phyloP scores from a whole-genome alignment of 164 flowering plant genomes.

The Echeveria elegans region DNA sequence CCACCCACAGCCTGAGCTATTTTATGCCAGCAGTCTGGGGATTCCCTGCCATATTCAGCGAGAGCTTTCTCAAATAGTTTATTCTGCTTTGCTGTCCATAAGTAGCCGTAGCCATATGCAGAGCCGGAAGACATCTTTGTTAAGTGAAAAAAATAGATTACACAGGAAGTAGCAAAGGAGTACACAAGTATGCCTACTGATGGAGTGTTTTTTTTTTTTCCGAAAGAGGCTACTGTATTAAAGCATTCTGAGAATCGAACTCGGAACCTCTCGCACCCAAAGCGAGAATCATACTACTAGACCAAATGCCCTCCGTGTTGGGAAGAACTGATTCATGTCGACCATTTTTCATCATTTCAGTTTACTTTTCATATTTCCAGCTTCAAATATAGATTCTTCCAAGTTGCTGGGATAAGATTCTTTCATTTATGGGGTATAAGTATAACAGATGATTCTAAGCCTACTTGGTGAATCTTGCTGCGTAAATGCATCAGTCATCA shows the following conservation, averaged over 20 bases:
- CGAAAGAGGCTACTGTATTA: background rate
- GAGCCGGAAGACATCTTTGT: slow-evolving; percentile 33
- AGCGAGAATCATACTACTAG: slow-evolving; percentile 93
- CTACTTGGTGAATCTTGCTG: background rate
- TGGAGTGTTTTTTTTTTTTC: background rate
- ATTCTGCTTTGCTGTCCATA: slow-evolving; percentile 47
- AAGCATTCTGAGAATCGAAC: slow-evolving; percentile 76
- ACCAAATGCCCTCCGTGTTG: slow-evolving; percentile 22
- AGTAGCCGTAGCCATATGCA: slow-evolving; percentile 22
- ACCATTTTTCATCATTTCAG: background rate
- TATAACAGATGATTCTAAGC: background rate
- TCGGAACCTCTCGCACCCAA: slow-evolving; percentile 91
- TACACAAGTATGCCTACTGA: background rate
- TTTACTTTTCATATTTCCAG: background rate
- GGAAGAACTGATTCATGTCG: no score
- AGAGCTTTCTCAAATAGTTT: slow-evolving; percentile 48
- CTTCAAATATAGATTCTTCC: background rate
- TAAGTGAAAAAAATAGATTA: background rate
- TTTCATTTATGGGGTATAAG: background rate
- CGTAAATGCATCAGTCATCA: background rate
- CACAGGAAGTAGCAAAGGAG: background rate
- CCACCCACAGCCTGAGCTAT: slow-evolving; percentile 42
- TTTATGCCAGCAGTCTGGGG: slow-evolving; percentile 55
- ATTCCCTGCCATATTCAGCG: slow-evolving; percentile 37
- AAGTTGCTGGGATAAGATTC: background rate